These are phyloP conservation scores for Pseudogymnoascus sp. DNA, from an alignment of 2,329 filamentous ascomycete species.

Conservation along the genomic window DNA sequence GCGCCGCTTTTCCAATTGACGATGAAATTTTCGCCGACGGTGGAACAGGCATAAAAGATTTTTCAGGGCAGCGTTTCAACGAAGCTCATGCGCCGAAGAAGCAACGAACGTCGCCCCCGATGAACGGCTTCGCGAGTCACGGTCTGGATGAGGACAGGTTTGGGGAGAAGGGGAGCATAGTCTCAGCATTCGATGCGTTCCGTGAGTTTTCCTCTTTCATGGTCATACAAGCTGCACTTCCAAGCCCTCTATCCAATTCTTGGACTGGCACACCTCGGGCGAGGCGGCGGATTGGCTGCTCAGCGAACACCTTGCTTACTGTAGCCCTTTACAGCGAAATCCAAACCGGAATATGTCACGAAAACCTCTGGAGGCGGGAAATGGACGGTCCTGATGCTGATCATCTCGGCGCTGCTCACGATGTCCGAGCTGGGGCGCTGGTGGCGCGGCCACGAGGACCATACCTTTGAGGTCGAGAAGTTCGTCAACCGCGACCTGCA, in stretches of 20 bases:
- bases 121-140: constrained; percentile 72
- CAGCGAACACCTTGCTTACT: not conserved
- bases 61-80: constrained; percentile 7
- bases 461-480: constrained; percentile 91
- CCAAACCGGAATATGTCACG: constrained; percentile 85
- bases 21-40: not conserved
- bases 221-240: not conserved
- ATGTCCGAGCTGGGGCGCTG: constrained; percentile 72
- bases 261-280: not conserved
- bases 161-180: constrained; percentile 56
- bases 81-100: constrained; percentile 3
- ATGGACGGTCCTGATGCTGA: constrained; percentile 77
- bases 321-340: constrained; percentile 59
- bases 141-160: constrained; percentile 72
- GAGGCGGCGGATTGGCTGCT: not conserved
- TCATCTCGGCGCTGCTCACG: constrained; percentile 66
- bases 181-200: constrained; percentile 93
- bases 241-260: not conserved
- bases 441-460: constrained; percentile 75
- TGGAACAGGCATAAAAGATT: not conserved
- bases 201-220: constrained; percentile 50
- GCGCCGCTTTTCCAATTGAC: constrained; percentile 1
- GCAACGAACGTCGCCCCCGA: constrained; percentile 12
- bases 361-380: constrained; percentile 80
- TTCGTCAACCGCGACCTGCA: constrained; percentile 80